Base-by-base conservation (phyloP, 768 basidiomycete species). In the Collybiopsis confluens region DNA sequence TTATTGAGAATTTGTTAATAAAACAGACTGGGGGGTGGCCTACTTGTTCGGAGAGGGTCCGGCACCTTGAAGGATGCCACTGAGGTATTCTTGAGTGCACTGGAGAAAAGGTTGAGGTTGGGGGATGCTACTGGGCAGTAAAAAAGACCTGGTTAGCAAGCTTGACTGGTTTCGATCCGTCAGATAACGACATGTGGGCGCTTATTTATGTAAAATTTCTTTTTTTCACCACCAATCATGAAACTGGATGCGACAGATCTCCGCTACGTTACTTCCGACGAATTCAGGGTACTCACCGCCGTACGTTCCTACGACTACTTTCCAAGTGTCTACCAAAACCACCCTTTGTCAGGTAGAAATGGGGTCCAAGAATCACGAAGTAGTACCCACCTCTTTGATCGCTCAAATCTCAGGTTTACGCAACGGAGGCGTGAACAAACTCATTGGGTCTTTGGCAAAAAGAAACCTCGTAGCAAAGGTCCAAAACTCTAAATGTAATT, bases 321-420 rank as follows among this genome's bases (percentile, higher is more conserved):
- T n/a, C n/a, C n/a, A n/a, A n/a, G n/a, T 7, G 28, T 33, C 24
- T 45, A 56, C 46, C 35, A 53, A 52, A 24, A 56, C 61, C 53
- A 23, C 48, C 45, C 3, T 40, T 2, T 21, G 27, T 38, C 62
- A 98, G 95, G 91, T 91, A 33, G 97, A 99, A 73, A 92, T 96
- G 79, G 97, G 96, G 18, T 94, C 91, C 3, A 97, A 97, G 75
- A 98, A 98, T 66, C 97, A 99, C 64, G 90, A 98, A 69, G 80
- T 97, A 35, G 95, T 99, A 13, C 97, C 97, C 2, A 85, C 89
- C 7, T 70, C 81, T 0, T 81, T 98, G 59, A 91, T 98, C 57
- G 86, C 88, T 3, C 92, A 96, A 68, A 88, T 98, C 40, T 94
- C 94, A 2, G 90, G 92, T n/a, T 74, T 98, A 41, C 78, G 93